A percentile compares a stretch with the other conserved stretches of the same genome.
Evolutionary conservation across 805 yeast species (phyloP).

Genomic region (Kodamaea leandrae): DNA sequence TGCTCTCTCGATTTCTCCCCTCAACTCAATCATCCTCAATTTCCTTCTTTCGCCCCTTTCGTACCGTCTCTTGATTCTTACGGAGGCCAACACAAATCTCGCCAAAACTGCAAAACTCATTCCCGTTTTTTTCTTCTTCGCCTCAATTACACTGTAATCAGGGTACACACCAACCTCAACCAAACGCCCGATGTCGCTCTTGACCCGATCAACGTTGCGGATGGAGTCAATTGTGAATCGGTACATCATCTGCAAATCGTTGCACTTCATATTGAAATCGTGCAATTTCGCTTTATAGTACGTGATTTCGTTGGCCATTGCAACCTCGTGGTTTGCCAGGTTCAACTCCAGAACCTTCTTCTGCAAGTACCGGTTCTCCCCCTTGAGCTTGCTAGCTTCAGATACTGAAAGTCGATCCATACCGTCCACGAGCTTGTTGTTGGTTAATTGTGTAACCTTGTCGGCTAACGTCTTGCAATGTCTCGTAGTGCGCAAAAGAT

Average conservation of each 20-base stretch:
- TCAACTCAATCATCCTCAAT: constrained; percentile 25
- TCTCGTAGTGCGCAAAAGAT: constrained; percentile 27
- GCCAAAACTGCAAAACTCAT: constrained; percentile 35
- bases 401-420: constrained; percentile 8
- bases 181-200: constrained; percentile 28
- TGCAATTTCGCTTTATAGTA: constrained; percentile 47
- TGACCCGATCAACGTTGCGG: constrained; percentile 26
- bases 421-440: constrained; percentile 8
- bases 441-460: constrained; percentile 22
- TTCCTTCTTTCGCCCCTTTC: constrained; percentile 28
- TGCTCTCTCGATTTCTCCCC: constrained; percentile 31
- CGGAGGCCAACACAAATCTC: constrained; percentile 35
- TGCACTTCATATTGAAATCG: constrained; percentile 37
- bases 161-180: constrained; percentile 35
- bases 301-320: constrained; percentile 40
- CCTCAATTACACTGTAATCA: constrained; percentile 19
- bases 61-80: constrained; percentile 30
- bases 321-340: constrained; percentile 26
- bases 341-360: constrained; percentile 13
- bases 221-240: constrained; percentile 28
- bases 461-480: constrained; percentile 31
- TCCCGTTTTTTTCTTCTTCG: constrained; percentile 14
- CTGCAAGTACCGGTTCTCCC: constrained; percentile 11
- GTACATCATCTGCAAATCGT: constrained; percentile 37
- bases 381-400: constrained; percentile 8